phyloP scores from a whole-genome alignment of 257 asterid species.

The Coffea canephora region DNA sequence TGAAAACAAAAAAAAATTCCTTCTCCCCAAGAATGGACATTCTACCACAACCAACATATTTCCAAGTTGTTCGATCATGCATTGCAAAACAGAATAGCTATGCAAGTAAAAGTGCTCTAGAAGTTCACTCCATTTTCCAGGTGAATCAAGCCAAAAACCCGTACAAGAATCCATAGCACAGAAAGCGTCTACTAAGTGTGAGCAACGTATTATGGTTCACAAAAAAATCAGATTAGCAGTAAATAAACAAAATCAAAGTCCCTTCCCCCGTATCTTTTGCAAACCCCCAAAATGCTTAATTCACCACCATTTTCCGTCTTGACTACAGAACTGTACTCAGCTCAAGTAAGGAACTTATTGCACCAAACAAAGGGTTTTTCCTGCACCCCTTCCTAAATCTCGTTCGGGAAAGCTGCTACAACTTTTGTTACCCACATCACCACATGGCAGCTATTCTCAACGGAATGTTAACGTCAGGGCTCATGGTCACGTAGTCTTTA shows the following conservation, averaged over 20 bases:
- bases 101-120: background rate
- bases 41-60: background rate
- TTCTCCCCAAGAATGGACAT: background rate
- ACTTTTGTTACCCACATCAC: too few species aligned
- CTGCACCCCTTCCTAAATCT: too few species aligned
- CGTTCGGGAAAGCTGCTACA: too few species aligned
- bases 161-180: background rate
- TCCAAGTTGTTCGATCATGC: background rate
- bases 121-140: background rate
- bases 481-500: too few species aligned
- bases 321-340: too few species aligned
- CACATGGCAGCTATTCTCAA: too few species aligned
- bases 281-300: too few species aligned
- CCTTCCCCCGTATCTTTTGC: too few species aligned
- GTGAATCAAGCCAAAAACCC: background rate
- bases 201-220: background rate
- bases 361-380: background rate
- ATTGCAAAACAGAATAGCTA: background rate
- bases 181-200: background rate
- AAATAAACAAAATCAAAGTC: background rate
- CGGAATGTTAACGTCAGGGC: too few species aligned
- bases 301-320: too few species aligned
- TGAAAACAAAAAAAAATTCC: background rate
- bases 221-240: background rate
- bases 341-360: too few species aligned